These are phyloP conservation scores for Oxytropis ochrocephala DNA, from an alignment of 306 rosid species.

Conservation along the genomic window DNA sequence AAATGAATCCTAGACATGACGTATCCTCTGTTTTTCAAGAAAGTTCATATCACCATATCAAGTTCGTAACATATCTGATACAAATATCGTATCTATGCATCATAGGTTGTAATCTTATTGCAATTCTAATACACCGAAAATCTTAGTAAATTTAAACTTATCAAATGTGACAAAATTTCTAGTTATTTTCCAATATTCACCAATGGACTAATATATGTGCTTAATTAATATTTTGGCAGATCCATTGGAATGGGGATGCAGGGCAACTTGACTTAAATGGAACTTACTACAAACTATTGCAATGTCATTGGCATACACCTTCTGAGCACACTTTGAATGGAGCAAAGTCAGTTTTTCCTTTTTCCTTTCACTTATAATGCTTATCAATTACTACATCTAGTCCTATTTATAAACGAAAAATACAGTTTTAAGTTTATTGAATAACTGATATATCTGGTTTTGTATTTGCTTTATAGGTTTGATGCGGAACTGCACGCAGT, in stretches of 20 bases:
- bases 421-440: too few relatives aligned
- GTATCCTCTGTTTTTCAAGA: too few relatives aligned
- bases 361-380: too few relatives aligned
- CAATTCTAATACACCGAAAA: background rate
- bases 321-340: constrained; percentile 75
- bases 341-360: constrained; percentile 32
- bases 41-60: too few relatives aligned
- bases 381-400: too few relatives aligned
- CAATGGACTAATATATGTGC: background rate
- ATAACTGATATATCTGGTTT: too few relatives aligned
- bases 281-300: constrained; percentile 39
- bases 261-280: constrained; percentile 58
- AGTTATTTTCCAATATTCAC: background rate
- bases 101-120: background rate
- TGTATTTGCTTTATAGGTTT: constrained; percentile 37
- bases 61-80: too few relatives aligned
- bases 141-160: background rate
- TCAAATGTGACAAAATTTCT: background rate
- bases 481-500: constrained; percentile 54
- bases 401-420: too few relatives aligned
- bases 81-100: too few relatives aligned
- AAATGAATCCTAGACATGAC: too few relatives aligned
- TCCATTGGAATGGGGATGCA: constrained; percentile 56
- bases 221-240: constrained; percentile 29
- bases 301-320: constrained; percentile 85